These are phyloP conservation scores for Paramecium primaurelia DNA, from an alignment of 73 alveolate genomes.

Conservation along the genomic window DNA sequence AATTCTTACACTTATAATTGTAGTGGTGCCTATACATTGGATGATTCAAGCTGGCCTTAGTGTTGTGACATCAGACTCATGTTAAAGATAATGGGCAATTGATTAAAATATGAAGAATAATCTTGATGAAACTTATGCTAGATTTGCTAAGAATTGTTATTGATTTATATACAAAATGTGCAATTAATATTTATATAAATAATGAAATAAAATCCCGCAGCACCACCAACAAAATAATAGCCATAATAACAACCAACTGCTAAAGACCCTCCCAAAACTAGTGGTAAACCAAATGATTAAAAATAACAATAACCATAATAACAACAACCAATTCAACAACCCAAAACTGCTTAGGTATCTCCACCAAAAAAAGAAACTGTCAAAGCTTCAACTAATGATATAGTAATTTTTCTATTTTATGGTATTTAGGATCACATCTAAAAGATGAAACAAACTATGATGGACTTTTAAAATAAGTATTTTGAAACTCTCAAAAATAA, in stretches of 20 bases:
- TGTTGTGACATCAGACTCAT: neutral
- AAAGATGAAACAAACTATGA: constrained; percentile 15
- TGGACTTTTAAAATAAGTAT: constrained; percentile 27
- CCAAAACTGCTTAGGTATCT: neutral
- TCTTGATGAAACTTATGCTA: neutral
- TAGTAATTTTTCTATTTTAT: neutral
- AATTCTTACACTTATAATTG: neutral
- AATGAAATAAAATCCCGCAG: neutral
- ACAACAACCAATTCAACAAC: neutral
- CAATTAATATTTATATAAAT: neutral
- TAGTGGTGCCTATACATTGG: constrained; percentile 23
- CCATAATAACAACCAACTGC: neutral
- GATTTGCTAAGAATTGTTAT: neutral
- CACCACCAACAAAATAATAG: neutral
- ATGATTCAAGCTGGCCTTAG: neutral
- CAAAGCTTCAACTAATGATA: neutral
- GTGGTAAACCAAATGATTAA: neutral
- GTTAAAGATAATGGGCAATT: constrained; percentile 24
- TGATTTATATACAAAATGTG: neutral
- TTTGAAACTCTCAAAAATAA: constrained; percentile 10
- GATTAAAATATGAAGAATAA: neutral
- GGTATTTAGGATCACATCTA: constrained; percentile 22
- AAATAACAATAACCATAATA: neutral
- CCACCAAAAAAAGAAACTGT: constrained; percentile 24
- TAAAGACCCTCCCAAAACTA: neutral